These are phyloP conservation scores for Starmerella bacillaris DNA, from an alignment of 805 yeast species.

Conservation along the genomic window DNA sequence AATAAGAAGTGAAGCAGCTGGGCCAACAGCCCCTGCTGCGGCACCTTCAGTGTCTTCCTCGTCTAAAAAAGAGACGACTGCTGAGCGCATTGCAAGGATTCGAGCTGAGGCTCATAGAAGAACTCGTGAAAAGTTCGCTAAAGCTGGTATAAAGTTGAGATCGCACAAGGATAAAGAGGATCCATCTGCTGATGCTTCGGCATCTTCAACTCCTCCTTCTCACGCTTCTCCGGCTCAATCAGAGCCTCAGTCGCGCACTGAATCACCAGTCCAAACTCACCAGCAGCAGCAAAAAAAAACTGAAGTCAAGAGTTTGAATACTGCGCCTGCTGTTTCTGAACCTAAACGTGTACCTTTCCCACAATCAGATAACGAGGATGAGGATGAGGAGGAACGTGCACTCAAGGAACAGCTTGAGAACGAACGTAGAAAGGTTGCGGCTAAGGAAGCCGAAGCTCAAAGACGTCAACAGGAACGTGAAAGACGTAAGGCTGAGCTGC, in stretches of 20 bases:
- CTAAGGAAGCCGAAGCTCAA: slow-evolving; percentile 20
- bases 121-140: slow-evolving; percentile 17
- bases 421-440: slow-evolving; percentile 24
- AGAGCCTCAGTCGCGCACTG: slow-evolving; percentile 1
- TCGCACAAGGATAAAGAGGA: slow-evolving; percentile 1
- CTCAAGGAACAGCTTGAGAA: slow-evolving; percentile 25
- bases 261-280: background rate
- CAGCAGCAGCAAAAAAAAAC: too few species aligned
- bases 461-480: slow-evolving; percentile 19
- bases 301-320: too few species aligned
- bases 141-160: slow-evolving; percentile 17
- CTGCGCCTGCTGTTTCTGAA: slow-evolving; percentile 1
- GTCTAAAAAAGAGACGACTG: slow-evolving; percentile 14
- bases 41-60: background rate
- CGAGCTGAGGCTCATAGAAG: slow-evolving; percentile 19
- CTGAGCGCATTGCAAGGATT: slow-evolving; percentile 19
- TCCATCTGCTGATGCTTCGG: too few species aligned
- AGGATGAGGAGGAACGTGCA: slow-evolving; percentile 26
- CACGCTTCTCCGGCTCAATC: slow-evolving; percentile 2
- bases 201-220: background rate
- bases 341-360: slow-evolving; percentile 2
- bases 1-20: background rate
- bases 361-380: slow-evolving; percentile 18
- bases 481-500: slow-evolving; percentile 19
- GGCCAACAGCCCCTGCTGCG: background rate